These are phyloP conservation scores for Sporobolomyces phaffii DNA, from an alignment of 768 basidiomycete genomes.

Conservation along the genomic window DNA sequence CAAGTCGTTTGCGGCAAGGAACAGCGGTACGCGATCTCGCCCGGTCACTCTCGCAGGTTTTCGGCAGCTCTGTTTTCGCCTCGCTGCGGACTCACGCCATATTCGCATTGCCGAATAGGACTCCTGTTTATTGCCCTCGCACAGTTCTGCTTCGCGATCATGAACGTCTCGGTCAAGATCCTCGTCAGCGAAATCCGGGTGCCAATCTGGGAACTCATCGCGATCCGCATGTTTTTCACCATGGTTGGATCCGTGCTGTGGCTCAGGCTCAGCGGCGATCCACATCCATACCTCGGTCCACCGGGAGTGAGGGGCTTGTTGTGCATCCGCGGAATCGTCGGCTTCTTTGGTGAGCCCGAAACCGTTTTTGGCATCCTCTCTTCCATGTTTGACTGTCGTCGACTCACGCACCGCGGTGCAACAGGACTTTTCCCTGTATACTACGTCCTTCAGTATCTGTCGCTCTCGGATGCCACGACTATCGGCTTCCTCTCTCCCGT, in stretches of 20 bases:
- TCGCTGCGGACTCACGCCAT: too few species aligned
- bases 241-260: conserved; percentile 14
- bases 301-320: conserved; percentile 61
- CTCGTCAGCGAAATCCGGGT: neutral
- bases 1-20: neutral
- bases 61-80: too few species aligned
- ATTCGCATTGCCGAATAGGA: neutral
- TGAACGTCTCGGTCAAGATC: conserved; percentile 24
- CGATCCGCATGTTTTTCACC: conserved; percentile 26
- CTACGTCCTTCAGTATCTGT: conserved; percentile 66
- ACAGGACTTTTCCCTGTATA: conserved; percentile 46
- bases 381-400: too few species aligned
- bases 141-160: conserved; percentile 19
- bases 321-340: conserved; percentile 58
- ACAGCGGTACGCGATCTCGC: conserved; percentile 3
- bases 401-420: neutral
- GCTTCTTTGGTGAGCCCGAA: conserved; percentile 58
- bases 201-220: conserved; percentile 14
- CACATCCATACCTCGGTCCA: conserved; percentile 62
- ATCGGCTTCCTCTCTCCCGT: conserved; percentile 70
- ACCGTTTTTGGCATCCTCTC: conserved; percentile 48
- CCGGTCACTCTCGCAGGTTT: too few species aligned
- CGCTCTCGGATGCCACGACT: conserved; percentile 70
- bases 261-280: neutral
- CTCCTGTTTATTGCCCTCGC: conserved; percentile 20